phyloP scores from a whole-genome alignment of 257 asterid genomes.

The Fraxinus quadrangulata region DNA sequence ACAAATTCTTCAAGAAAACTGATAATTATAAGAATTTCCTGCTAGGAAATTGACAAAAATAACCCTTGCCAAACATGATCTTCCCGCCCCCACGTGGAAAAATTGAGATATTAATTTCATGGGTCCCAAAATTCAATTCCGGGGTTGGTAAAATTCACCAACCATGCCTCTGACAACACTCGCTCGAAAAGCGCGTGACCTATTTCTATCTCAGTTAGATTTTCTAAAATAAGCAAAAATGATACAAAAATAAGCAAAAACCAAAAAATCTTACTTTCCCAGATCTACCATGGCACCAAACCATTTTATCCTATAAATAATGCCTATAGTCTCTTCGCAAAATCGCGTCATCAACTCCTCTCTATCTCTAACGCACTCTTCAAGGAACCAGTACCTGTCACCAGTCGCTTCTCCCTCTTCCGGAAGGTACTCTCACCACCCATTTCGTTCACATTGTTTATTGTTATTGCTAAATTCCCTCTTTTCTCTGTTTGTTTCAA shows the following conservation, averaged over 20 bases:
- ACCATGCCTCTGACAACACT: conserved; percentile 18
- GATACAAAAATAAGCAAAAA: conserved; percentile 7
- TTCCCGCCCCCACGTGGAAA: no score
- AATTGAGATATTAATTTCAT: no score
- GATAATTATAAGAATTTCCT: no score
- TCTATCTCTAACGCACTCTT: conserved; percentile 18
- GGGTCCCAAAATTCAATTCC: background rate
- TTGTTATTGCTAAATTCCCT: background rate
- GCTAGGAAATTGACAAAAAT: no score
- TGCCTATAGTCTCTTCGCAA: conserved; percentile 4
- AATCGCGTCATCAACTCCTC: conserved; percentile 41
- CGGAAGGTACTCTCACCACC: conserved; percentile 41
- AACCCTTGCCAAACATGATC: no score
- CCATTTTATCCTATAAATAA: conserved; percentile 48
- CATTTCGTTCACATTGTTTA: background rate
- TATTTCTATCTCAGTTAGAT: background rate
- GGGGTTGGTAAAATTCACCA: conserved; percentile 17
- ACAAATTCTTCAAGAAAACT: no score
- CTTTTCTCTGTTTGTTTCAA: background rate
- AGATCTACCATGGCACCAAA: conserved; percentile 42
- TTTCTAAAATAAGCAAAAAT: conserved; percentile 7
- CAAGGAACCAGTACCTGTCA: conserved; percentile 25
- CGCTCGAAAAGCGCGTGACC: conserved; percentile 18
- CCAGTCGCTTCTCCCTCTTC: conserved; percentile 19
- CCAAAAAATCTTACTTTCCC: conserved; percentile 19